A percentile compares a stretch with the other conserved stretches of the same genome.
Evolutionary conservation across 1,284 basidiomycete species (phyloP).

Genomic region (Prillingera fragicola): DNA sequence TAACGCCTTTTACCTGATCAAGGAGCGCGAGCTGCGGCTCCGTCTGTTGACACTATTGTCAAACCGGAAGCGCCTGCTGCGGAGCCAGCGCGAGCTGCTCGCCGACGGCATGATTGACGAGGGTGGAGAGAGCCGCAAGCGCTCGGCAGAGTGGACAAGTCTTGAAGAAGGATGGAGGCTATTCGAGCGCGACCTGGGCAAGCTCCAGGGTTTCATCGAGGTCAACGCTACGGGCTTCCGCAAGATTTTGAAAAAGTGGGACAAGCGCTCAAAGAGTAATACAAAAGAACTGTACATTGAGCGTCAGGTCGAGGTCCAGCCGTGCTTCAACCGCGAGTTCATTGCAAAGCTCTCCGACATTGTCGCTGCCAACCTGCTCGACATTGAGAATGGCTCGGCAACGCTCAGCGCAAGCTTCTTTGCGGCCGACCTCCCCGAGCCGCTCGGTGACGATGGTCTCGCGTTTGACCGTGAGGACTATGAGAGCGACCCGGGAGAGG

Average conservation of each 20-base stretch:
- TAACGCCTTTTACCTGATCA: constrained; percentile 98
- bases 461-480: constrained; percentile 66
- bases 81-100: constrained; percentile 17
- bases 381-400: constrained; percentile 74
- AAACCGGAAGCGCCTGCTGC: constrained; percentile 65
- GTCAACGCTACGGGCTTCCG: constrained; percentile 96
- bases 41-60: constrained; percentile 88
- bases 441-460: constrained; percentile 46
- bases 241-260: constrained; percentile 98
- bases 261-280: constrained; percentile 88
- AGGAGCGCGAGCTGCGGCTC: constrained; percentile 90
- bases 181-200: constrained; percentile 91
- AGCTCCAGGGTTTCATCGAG: constrained; percentile 96
- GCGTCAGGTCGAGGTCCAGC: constrained; percentile 96
- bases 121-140: constrained; percentile 55
- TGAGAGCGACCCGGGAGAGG: constrained; percentile 39
- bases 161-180: constrained; percentile 94
- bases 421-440: constrained; percentile 47
- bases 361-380: constrained; percentile 85
- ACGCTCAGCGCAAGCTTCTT: constrained; percentile 57
- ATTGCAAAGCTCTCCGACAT: constrained; percentile 94
- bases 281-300: constrained; percentile 96
- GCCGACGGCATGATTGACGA: constrained; percentile 20
- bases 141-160: constrained; percentile 77
- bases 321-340: constrained; percentile 95